phyloP scores from a whole-genome alignment of 371 early-diverging fungal genomes.

The Mortierella sp. region DNA sequence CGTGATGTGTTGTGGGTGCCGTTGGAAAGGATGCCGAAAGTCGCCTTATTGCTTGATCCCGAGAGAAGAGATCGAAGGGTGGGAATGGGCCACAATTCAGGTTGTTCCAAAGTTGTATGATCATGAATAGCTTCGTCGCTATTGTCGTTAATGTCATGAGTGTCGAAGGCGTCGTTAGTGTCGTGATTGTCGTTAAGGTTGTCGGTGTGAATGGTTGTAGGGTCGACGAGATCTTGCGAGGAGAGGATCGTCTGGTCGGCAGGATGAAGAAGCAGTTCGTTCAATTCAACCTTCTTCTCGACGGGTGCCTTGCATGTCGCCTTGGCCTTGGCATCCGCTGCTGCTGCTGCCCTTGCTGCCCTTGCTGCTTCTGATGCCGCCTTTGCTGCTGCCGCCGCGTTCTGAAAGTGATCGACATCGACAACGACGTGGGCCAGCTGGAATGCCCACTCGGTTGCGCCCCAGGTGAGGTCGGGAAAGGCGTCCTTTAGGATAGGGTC shows the following conservation, averaged over 20 bases:
- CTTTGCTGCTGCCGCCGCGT: background rate
- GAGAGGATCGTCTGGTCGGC: conserved; percentile 8
- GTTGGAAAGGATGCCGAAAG: conserved; percentile 10
- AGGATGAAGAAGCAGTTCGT: conserved; percentile 5
- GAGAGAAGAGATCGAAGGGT: conserved; percentile 30
- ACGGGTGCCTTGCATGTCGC: conserved; percentile 14
- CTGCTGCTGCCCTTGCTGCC: background rate
- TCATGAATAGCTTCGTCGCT: background rate
- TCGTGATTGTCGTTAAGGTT: background rate
- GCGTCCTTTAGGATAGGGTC: conserved; percentile 51
- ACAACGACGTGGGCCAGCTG: conserved; percentile 43
- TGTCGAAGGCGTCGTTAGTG: background rate
- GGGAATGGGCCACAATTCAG: conserved; percentile 41
- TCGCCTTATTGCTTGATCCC: background rate
- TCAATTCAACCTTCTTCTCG: conserved; percentile 12
- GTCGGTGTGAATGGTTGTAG: background rate
- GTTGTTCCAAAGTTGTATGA: conserved; percentile 14
- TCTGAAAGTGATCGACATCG: conserved; percentile 13
- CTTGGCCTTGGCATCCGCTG: background rate
- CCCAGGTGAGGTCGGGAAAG: conserved; percentile 43
- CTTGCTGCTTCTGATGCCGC: background rate
- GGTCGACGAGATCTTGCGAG: background rate
- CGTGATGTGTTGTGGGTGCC: background rate
- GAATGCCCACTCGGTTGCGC: conserved; percentile 42
- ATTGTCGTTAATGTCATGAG: background rate